These are phyloP conservation scores for Prunus padus DNA, from an alignment of 306 rosid species.

Conservation along the genomic window DNA sequence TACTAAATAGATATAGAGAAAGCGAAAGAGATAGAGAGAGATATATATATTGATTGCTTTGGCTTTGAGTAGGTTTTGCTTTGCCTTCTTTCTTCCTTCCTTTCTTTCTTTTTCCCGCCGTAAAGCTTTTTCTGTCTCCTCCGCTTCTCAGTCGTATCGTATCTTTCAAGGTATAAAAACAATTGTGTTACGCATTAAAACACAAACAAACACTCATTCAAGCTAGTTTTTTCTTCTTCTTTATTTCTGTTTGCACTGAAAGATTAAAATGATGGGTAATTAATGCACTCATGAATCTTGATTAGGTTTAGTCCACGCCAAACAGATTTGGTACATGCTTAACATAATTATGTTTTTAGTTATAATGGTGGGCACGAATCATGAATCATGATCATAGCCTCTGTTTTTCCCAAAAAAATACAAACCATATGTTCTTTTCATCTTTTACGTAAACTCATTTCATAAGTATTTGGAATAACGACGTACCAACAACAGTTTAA, in stretches of 20 bases:
- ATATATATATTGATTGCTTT: background rate
- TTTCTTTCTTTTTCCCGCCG: conserved; percentile 49
- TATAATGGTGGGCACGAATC: conserved; percentile 11
- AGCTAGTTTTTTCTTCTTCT: too few relatives aligned
- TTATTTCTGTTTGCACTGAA: too few relatives aligned
- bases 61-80: conserved; percentile 31
- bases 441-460: too few relatives aligned
- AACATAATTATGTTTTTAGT: conserved; percentile 21
- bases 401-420: too few relatives aligned
- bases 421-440: too few relatives aligned
- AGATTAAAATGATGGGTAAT: background rate
- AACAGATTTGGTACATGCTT: conserved; percentile 29
- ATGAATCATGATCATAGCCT: background rate
- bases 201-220: background rate
- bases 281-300: background rate
- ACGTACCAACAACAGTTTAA: too few relatives aligned
- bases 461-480: too few relatives aligned
- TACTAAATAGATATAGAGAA: too few relatives aligned
- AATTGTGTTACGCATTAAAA: background rate
- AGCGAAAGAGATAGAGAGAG: background rate
- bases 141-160: conserved; percentile 12
- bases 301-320: conserved; percentile 25
- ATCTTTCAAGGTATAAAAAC: conserved; percentile 15
- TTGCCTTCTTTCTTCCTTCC: conserved; percentile 24
- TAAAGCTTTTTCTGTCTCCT: conserved; percentile 22